Percentiles rank a stretch among this genome's conserved stretches.
Evolutionary conservation across 257 asterid genomes (phyloP).

Genomic region (Striga asiatica): DNA sequence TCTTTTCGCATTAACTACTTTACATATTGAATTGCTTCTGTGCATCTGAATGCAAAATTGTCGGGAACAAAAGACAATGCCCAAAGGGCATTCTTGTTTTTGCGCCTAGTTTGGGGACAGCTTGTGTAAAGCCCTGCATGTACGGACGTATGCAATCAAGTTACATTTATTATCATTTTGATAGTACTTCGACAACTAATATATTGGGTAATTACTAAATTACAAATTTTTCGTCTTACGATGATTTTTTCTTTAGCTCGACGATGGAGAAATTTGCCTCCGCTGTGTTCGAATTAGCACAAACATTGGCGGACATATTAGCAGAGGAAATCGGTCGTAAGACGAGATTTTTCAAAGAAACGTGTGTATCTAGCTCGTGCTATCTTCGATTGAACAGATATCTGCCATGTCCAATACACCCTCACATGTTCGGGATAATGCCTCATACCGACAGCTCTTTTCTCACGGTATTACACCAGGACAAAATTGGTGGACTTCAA

Average conservation of each 20-base stretch:
- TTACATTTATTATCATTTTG: no score
- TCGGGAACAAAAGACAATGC: not conserved
- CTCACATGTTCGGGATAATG: constrained; percentile 45
- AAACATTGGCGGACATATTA: constrained; percentile 37
- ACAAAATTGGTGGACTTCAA: constrained; percentile 74
- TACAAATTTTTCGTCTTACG: not conserved
- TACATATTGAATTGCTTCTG: not conserved
- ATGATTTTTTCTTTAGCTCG: constrained; percentile 39
- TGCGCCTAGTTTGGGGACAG: not conserved
- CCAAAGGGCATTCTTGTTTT: not conserved
- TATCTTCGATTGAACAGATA: constrained; percentile 78
- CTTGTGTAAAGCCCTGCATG: no score
- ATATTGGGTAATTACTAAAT: no score
- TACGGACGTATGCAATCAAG: no score
- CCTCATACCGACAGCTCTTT: constrained; percentile 88
- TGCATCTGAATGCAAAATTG: not conserved
- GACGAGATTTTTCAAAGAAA: constrained; percentile 37
- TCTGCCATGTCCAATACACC: constrained; percentile 49
- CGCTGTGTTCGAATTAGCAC: constrained; percentile 41
- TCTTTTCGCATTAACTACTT: not conserved
- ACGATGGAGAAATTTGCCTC: constrained; percentile 52
- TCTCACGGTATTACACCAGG: constrained; percentile 74
- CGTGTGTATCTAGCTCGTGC: constrained; percentile 43
- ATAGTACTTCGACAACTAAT: no score
- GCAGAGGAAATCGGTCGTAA: constrained; percentile 44